Evolutionary conservation across 2,329 filamentous ascomycete species (phyloP).

Genomic region (Curvularia sp.): DNA sequence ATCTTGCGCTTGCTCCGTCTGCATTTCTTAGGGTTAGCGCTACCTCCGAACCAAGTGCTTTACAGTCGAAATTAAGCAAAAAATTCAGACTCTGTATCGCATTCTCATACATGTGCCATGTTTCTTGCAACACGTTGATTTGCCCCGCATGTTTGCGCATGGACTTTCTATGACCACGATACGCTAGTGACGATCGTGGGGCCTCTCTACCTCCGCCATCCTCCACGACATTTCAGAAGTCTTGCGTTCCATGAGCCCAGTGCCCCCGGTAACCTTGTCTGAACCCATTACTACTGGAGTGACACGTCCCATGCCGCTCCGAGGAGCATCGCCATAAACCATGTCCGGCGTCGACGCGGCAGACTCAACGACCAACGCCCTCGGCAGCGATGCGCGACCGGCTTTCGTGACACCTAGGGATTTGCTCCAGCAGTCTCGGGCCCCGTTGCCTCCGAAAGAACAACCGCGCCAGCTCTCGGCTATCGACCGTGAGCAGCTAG

Average conservation of each 20-base stretch:
- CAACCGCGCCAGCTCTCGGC: slow-evolving; percentile 57
- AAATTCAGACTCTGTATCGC: neutral
- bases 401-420: slow-evolving; percentile 35
- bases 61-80: slow-evolving; percentile 1
- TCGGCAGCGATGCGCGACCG: slow-evolving; percentile 23
- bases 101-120: neutral
- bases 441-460: slow-evolving; percentile 38
- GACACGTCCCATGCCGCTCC: slow-evolving; percentile 45
- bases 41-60: slow-evolving; percentile 8
- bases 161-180: slow-evolving; percentile 14
- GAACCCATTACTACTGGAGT: slow-evolving; percentile 16
- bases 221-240: slow-evolving; percentile 17
- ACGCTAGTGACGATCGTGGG: slow-evolving; percentile 22
- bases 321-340: slow-evolving; percentile 42
- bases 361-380: slow-evolving; percentile 33
- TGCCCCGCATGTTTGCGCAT: slow-evolving; percentile 23
- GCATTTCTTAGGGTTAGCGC: slow-evolving; percentile 13
- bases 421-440: slow-evolving; percentile 24
- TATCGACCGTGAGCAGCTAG: slow-evolving; percentile 77
- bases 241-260: slow-evolving; percentile 14
- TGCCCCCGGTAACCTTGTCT: slow-evolving; percentile 14
- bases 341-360: slow-evolving; percentile 50
- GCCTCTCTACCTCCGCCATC: slow-evolving; percentile 18
- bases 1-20: slow-evolving; percentile 4
- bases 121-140: slow-evolving; percentile 6